phyloP scores from a whole-genome alignment of 805 yeast species.

The Wilhelminamyces savonicus region DNA sequence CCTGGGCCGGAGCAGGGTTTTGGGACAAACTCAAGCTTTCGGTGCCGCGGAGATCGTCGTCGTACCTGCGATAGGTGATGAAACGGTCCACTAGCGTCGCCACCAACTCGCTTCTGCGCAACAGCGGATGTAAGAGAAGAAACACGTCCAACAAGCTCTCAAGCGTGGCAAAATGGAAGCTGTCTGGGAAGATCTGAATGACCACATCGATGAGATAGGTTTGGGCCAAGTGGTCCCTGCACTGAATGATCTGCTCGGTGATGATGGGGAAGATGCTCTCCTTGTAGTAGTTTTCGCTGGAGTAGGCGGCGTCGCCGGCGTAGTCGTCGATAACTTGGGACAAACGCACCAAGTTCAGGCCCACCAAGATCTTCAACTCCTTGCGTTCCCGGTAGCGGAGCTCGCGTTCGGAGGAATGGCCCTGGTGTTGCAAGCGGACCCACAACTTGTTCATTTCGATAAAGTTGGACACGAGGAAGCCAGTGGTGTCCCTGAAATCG shows the following conservation, averaged over 20 bases:
- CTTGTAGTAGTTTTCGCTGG: slow-evolving; percentile 28
- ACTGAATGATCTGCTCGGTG: slow-evolving; percentile 86
- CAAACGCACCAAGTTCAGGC: slow-evolving; percentile 83
- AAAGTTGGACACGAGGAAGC: slow-evolving; percentile 78
- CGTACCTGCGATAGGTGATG: slow-evolving; percentile 38
- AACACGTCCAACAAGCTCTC: slow-evolving; percentile 59
- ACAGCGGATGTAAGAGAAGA: slow-evolving; percentile 60
- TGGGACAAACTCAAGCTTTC: slow-evolving; percentile 1
- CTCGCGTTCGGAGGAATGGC: slow-evolving; percentile 76
- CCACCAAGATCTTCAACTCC: slow-evolving; percentile 86
- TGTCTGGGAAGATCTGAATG: slow-evolving; percentile 92
- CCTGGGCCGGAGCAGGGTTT: background rate
- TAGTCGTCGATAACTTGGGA: slow-evolving; percentile 80
- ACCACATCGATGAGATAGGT: slow-evolving; percentile 86
- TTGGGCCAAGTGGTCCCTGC: slow-evolving; percentile 88
- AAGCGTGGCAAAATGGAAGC: slow-evolving; percentile 75
- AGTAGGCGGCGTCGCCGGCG: slow-evolving; percentile 28
- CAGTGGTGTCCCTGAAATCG: slow-evolving; percentile 61
- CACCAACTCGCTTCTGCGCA: slow-evolving; percentile 61
- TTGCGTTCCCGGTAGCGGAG: slow-evolving; percentile 74
- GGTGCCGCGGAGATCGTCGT: slow-evolving; percentile 23
- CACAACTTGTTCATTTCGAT: slow-evolving; percentile 97
- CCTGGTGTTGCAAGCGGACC: slow-evolving; percentile 96
- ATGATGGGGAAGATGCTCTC: slow-evolving; percentile 66
- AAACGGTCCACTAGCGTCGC: slow-evolving; percentile 69